Percentiles rank a stretch among this genome's conserved stretches.
phyloP scores from a whole-genome alignment of 257 asterid species.

The Oldenlandia corymbosa region DNA sequence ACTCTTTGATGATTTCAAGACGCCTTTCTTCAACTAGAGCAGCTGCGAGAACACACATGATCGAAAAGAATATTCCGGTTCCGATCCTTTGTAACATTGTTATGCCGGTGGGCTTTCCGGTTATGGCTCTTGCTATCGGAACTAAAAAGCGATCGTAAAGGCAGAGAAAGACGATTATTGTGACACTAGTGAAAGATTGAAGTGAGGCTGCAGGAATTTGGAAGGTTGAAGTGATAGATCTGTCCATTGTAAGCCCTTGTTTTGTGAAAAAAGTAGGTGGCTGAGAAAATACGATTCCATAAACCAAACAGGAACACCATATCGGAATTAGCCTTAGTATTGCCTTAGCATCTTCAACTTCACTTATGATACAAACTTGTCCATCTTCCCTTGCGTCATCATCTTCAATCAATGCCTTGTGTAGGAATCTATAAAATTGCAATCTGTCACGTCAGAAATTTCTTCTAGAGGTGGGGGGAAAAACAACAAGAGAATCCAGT shows the following conservation, averaged over 20 bases:
- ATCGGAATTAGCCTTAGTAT: background rate
- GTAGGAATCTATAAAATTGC: background rate
- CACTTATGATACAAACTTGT: conserved; percentile 1
- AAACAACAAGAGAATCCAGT: background rate
- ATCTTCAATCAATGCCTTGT: conserved; percentile 5
- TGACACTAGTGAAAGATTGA: background rate
- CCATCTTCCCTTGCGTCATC: background rate
- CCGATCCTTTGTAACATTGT: background rate
- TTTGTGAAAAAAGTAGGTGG: background rate
- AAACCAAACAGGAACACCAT: too few species aligned
- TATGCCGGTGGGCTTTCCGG: background rate
- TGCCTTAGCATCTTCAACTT: conserved; percentile 14
- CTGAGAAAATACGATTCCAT: too few species aligned
- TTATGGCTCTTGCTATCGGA: background rate
- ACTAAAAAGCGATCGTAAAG: background rate
- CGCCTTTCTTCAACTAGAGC: background rate
- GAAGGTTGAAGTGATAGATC: too few species aligned
- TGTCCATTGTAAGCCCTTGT: background rate
- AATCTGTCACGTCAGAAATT: too few species aligned
- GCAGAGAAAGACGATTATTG: background rate
- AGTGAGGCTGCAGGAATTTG: background rate
- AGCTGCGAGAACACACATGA: background rate
- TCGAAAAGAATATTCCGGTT: background rate
- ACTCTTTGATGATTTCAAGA: too few species aligned
- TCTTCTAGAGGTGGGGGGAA: too few species aligned